Conservation (phyloP, 768 basidiomycete species). For the Boletus bicolor region DNA sequence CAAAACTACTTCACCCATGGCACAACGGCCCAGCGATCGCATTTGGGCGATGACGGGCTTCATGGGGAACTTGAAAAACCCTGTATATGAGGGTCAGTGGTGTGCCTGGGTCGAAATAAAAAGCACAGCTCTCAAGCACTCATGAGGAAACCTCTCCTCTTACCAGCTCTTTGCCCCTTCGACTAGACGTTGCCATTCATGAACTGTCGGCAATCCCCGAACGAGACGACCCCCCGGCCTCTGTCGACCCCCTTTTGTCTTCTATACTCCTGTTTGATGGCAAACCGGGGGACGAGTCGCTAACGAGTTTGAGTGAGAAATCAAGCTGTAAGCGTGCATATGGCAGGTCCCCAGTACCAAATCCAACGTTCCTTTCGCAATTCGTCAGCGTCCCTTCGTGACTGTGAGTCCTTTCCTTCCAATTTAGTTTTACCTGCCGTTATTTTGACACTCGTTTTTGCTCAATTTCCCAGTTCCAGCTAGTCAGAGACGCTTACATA, state of each 20-base stretch:
- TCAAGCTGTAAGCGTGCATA: constrained; percentile 2
- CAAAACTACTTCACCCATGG: constrained; percentile 2
- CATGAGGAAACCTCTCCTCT: neutral
- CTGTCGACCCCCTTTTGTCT: constrained; percentile 4
- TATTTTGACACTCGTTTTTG: constrained; percentile 5
- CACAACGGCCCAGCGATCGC: constrained; percentile 13
- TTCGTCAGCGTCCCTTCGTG: constrained; percentile 14
- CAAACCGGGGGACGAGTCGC: neutral
- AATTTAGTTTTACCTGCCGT: constrained; percentile 19
- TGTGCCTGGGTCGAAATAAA: constrained; percentile 19
- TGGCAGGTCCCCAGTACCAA: constrained; percentile 15
- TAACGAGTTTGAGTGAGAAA: constrained; percentile 8
- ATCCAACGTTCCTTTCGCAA: constrained; percentile 25
- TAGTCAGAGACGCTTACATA: constrained; percentile 10
- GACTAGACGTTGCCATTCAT: neutral
- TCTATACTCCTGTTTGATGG: constrained; percentile 3
- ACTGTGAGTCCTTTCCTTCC: constrained; percentile 11
- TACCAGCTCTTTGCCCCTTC: neutral
- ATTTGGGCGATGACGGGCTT: constrained; percentile 12
- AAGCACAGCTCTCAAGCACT: constrained; percentile 4
- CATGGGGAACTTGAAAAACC: constrained; percentile 2
- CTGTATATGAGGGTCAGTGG: constrained; percentile 7
- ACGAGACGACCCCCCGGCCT: constrained; percentile 3
- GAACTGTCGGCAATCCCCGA: constrained; percentile 18
- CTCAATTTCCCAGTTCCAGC: neutral